phyloP scores from a whole-genome alignment of 495 filamentous ascomycete genomes.

The Aspergillus avenaceus region DNA sequence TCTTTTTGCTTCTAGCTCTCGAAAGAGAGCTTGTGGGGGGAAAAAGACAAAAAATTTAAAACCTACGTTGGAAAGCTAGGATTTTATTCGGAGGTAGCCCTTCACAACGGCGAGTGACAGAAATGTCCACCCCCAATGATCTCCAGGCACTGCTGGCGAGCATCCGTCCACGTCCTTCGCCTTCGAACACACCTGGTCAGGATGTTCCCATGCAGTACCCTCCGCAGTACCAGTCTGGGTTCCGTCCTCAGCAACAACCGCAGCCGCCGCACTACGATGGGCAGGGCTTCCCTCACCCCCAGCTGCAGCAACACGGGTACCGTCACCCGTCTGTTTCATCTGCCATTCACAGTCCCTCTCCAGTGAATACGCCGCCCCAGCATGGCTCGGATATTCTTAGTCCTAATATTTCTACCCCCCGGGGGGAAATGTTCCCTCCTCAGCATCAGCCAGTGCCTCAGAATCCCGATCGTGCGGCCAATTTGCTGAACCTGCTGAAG shows the following conservation, averaged over 20 bases:
- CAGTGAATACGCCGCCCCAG: constrained; percentile 38
- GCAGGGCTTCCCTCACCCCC: constrained; percentile 33
- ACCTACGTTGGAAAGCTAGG: constrained; percentile 25
- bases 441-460: constrained; percentile 29
- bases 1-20: constrained; percentile 28
- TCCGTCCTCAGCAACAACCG: constrained; percentile 32
- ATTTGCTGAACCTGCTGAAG: constrained; percentile 81
- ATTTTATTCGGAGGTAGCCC: constrained; percentile 29
- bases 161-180: constrained; percentile 41
- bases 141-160: constrained; percentile 46
- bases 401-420: constrained; percentile 42
- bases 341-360: constrained; percentile 39
- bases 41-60: not conserved
- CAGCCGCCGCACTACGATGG: constrained; percentile 36
- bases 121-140: constrained; percentile 50
- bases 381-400: constrained; percentile 49
- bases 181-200: constrained; percentile 31
- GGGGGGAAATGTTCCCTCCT: constrained; percentile 26
- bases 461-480: constrained; percentile 59
- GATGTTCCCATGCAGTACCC: constrained; percentile 32
- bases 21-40: constrained; percentile 40
- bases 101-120: constrained; percentile 36
- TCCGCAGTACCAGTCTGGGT: constrained; percentile 29
- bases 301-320: constrained; percentile 34
- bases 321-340: constrained; percentile 47